Percentiles rank a stretch among this genome's conserved stretches.
Conservation (phyloP, 2,329 filamentous ascomycete species). For the Aotearoamyces nothofagi region DNA sequence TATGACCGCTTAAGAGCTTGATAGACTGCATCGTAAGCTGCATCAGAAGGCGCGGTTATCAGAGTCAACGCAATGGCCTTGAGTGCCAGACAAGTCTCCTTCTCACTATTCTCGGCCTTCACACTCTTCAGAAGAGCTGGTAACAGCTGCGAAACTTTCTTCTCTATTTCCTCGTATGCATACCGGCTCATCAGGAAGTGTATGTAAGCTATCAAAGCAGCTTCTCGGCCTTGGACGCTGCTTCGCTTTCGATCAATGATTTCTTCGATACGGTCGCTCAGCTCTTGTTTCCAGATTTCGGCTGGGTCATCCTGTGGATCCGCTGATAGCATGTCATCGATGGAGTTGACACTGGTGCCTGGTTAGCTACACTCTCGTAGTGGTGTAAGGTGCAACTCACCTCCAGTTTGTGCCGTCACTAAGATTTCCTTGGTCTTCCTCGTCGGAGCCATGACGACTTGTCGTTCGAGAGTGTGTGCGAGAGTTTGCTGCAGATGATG, state of each 20-base stretch:
- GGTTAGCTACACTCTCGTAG: not conserved
- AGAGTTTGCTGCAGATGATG: conserved; percentile 31
- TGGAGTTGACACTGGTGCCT: conserved; percentile 23
- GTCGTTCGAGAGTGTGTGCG: conserved; percentile 29
- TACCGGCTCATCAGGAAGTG: conserved; percentile 46
- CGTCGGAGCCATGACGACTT: conserved; percentile 35
- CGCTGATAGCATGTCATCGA: conserved; percentile 30
- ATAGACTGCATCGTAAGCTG: conserved; percentile 41
- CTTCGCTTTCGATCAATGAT: conserved; percentile 55
- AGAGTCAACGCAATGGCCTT: conserved; percentile 48
- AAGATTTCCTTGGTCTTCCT: conserved; percentile 30
- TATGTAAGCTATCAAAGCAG: conserved; percentile 38
- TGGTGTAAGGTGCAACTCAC: no score
- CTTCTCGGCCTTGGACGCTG: conserved; percentile 46
- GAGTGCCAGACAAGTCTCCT: conserved; percentile 46
- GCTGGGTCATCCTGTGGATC: conserved; percentile 28
- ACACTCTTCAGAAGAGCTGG: conserved; percentile 47
- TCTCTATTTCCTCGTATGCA: conserved; percentile 40
- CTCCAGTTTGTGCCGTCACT: conserved; percentile 40
- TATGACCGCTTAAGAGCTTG: conserved; percentile 42
- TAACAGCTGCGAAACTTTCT: conserved; percentile 37
- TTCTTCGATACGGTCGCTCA: conserved; percentile 44
- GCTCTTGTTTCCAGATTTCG: conserved; percentile 39
- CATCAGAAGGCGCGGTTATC: conserved; percentile 44
- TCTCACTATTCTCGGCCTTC: conserved; percentile 43